Percentiles rank a stretch among this genome's conserved stretches.
Conservation (phyloP, 306 rosid genomes). For the Cucumis hystrix region DNA sequence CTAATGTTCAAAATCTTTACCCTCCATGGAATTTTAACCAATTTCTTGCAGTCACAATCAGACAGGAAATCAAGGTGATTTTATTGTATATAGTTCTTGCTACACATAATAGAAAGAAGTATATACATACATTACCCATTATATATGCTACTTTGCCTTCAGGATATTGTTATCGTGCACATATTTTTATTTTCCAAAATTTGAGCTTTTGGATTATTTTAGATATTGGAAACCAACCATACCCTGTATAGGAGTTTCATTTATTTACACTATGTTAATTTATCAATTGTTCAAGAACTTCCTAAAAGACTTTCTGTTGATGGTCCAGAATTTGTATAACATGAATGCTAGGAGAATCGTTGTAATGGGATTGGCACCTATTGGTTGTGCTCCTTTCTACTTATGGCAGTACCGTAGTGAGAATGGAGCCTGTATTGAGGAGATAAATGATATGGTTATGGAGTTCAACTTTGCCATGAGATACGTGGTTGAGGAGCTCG, state of each 20-base stretch:
- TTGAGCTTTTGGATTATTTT: background rate
- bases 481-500: conserved; percentile 44
- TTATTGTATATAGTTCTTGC: background rate
- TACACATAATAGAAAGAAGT: background rate
- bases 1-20: conserved; percentile 47
- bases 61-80: conserved; percentile 49
- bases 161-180: background rate
- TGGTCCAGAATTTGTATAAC: conserved; percentile 63
- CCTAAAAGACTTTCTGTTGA: background rate
- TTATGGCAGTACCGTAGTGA: conserved; percentile 43
- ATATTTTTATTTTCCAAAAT: background rate
- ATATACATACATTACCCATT: background rate
- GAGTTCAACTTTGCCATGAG: conserved; percentile 79
- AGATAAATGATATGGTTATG: conserved; percentile 62
- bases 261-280: background rate
- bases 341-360: conserved; percentile 59
- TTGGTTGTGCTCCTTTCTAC: conserved; percentile 83
- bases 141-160: background rate
- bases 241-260: background rate
- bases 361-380: conserved; percentile 77
- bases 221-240: background rate
- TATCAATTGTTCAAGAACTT: background rate
- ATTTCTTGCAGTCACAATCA: conserved; percentile 50
- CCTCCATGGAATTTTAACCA: conserved; percentile 72
- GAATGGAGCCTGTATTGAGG: conserved; percentile 62